A percentile compares a stretch with the other conserved stretches of the same genome.
phyloP scores from a whole-genome alignment of 129 eudicot genomes.

The Pulicaria dysenterica region DNA sequence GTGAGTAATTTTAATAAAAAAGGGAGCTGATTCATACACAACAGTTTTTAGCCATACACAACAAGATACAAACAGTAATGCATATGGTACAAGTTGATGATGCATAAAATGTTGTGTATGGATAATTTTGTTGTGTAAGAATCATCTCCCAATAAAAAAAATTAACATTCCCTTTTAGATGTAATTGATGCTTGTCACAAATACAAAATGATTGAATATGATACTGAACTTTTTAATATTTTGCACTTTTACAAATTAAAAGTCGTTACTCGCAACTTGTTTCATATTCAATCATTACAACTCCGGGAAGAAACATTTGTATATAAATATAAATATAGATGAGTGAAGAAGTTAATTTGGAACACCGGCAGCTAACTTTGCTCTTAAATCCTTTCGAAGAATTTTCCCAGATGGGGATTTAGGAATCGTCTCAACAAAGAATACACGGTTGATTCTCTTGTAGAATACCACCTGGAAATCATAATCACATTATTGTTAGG shows the following conservation, averaged over 20 bases:
- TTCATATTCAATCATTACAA: constrained; percentile 22
- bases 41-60: no score
- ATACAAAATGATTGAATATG: neutral
- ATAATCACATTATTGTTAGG: neutral
- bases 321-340: neutral
- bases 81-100: no score
- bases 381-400: constrained; percentile 71
- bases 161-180: neutral
- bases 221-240: neutral
- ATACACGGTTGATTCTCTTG: constrained; percentile 68
- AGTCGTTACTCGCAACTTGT: neutral
- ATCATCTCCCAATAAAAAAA: no score
- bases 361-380: constrained; percentile 51
- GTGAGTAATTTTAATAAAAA: no score
- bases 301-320: constrained; percentile 1
- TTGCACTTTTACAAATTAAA: constrained; percentile 23
- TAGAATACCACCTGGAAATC: constrained; percentile 68
- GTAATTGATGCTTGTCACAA: constrained; percentile 10
- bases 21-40: no score
- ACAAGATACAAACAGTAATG: no score
- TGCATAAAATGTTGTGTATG: no score
- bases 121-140: no score
- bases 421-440: constrained; percentile 62
- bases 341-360: constrained; percentile 13
- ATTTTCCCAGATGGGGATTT: constrained; percentile 84